Conservation (phyloP, 768 basidiomycete species). For the Phallus indusiatus region DNA sequence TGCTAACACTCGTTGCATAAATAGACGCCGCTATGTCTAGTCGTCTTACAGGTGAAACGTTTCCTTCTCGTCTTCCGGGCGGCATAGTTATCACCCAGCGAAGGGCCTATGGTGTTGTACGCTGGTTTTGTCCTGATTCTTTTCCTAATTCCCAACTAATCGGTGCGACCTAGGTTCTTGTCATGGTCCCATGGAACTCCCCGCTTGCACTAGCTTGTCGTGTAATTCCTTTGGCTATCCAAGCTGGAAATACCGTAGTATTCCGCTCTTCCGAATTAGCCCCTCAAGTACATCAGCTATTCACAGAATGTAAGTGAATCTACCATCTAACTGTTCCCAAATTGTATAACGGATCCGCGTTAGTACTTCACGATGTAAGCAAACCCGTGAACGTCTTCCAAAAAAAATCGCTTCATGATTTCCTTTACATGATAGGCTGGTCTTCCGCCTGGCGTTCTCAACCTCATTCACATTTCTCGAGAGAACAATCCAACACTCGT, state of each 20-base stretch:
- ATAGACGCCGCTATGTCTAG: slow-evolving; percentile 9
- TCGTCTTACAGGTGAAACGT: slow-evolving; percentile 7
- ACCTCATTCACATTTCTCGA: slow-evolving; percentile 16
- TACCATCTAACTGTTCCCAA: background rate
- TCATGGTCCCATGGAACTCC: slow-evolving; percentile 10
- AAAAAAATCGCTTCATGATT: background rate
- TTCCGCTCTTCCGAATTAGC: background rate
- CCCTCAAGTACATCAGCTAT: background rate
- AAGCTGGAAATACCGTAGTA: background rate
- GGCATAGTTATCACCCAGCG: slow-evolving; percentile 11
- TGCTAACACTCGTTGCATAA: background rate
- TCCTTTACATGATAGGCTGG: slow-evolving; percentile 16
- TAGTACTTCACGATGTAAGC: background rate
- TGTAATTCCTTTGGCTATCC: background rate
- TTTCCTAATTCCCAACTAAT: background rate
- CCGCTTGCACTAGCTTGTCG: slow-evolving; percentile 10
- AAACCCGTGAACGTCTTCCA: background rate
- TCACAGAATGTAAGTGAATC: background rate
- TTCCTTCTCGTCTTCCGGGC: slow-evolving; percentile 1
- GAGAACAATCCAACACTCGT: slow-evolving; percentile 12
- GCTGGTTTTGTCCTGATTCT: background rate
- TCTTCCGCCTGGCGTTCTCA: slow-evolving; percentile 21
- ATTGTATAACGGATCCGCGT: background rate
- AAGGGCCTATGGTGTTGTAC: slow-evolving; percentile 4
- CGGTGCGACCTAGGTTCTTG: background rate